Base-by-base conservation (phyloP, 306 rosid genomes). In the Malus sieversii region DNA sequence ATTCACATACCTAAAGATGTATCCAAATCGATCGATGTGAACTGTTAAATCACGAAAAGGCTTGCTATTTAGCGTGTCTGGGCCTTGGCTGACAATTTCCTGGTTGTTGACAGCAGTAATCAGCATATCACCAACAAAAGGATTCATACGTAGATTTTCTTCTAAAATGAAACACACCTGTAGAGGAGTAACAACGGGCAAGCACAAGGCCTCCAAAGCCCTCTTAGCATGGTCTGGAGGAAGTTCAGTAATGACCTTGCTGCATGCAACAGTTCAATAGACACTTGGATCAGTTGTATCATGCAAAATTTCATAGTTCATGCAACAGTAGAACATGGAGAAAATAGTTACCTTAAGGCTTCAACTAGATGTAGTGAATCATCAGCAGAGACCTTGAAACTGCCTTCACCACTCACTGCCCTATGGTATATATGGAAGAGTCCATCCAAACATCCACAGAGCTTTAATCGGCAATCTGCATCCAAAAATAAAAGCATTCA, bases 341-440 rank as follows among this genome's bases (percentile, higher is more conserved):
- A 64, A 64, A 38, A 32, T 32, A 29, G 22, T 73, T 74, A 96
- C 99, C 99, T 89, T 53, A 96, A 86, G 60, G 99, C 99, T 84
- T 96, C 99, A 76, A 96, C 99, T 57, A 96, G 91, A 84, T 88
- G 97, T 87, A 96, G 73, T 0, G 99, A 96, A 79, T 96, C 99
- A 68, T 96, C 98, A 62, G 98, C 92, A 78, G 97, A 88, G 73
- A 96, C 93, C 86, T 96, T 96, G 79, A 88, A 85, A 83, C 87
- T 90, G 74, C 90, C 91, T 87, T 96, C 98, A 66, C 98, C 99
- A 77, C 60, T 88, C 79, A 92, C 90, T 58, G 96, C 90, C 86
- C 77, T 76, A 77, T 88, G 93, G 81, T 96, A 96, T 84, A 90
- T 90, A 81, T 92, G 94, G 81, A 96, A 92, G 77, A 96, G 89